Evolutionary conservation across 805 yeast species (phyloP), one percentile per base, ranked within the genome.

Genomic region (Candida koratica): DNA sequence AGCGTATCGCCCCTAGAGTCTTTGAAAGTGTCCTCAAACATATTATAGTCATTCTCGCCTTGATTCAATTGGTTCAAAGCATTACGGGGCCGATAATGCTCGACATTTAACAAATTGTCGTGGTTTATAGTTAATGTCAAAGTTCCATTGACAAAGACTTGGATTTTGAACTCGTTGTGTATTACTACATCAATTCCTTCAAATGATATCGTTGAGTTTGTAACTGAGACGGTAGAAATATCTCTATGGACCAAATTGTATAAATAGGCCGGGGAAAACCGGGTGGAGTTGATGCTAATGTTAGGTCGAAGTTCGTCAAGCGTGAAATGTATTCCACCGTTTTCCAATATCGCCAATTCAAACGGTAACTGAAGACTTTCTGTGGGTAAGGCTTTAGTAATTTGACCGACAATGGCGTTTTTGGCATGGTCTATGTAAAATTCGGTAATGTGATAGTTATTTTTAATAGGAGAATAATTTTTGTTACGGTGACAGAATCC

Each of bases 401-500:
- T 25, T 6, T 17, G 13, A 8, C 48, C 48, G 3, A 28, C 14
- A 7, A 41, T 22, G 8, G 41, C 9, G 13, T 30, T 40, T n/a
- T 15, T 13, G 2, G 33, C 11, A 4, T 25, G n/a, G 23, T 41
- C 40, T 4, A 25, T 11, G 10, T 28, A 17, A 6, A 31, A 18
- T 3, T n/a, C 24, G 4, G 24, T 12, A 10, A 26, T 13, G n/a
- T 13, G 14, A 17, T 44, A 44, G 10, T 25, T 15, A 15, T 30
- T 28, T n/a, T 31, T 20, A 11, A 19, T 5, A 11, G 32, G 32
- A n/a, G 25, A 8, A 31, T 73, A 86, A 39, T 75, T 77, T 37
- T 90, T 65, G 51, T 89, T 85, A 56, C 97, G 71, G 33, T 70
- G 60, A 53, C 97, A 89, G 53, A 89, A 88, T 5, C 96, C 95